A percentile compares a stretch with the other conserved stretches of the same genome.
Evolutionary conservation across 1,284 basidiomycete species (phyloP).

Genomic region (Xerocomus minutiporus): DNA sequence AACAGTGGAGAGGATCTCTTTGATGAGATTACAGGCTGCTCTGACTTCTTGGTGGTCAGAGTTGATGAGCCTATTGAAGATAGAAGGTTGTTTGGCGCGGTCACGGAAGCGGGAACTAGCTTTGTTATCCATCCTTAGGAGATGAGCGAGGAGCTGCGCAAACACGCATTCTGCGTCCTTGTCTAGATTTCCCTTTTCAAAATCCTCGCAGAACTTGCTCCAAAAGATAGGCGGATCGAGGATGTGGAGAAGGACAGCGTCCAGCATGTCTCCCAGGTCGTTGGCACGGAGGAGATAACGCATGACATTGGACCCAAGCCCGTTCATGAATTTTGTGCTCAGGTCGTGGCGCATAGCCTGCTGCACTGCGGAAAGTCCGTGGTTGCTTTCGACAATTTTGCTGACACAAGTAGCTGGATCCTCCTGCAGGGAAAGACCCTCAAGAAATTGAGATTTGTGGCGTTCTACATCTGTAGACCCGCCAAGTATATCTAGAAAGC

Average conservation of each 20-base stretch:
- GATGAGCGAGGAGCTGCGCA: slow-evolving; percentile 48
- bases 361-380: slow-evolving; percentile 42
- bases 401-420: slow-evolving; percentile 40
- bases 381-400: slow-evolving; percentile 37
- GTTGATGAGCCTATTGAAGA: slow-evolving; percentile 33
- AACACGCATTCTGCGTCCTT: slow-evolving; percentile 38
- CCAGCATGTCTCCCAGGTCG: slow-evolving; percentile 42
- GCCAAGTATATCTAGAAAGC: slow-evolving; percentile 22
- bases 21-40: slow-evolving; percentile 39
- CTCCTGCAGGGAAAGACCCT: slow-evolving; percentile 42
- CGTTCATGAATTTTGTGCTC: slow-evolving; percentile 43
- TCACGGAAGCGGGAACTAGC: slow-evolving; percentile 37
- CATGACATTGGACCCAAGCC: slow-evolving; percentile 36
- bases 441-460: slow-evolving; percentile 38
- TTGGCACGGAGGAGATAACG: slow-evolving; percentile 41
- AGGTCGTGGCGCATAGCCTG: slow-evolving; percentile 43
- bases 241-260: slow-evolving; percentile 39
- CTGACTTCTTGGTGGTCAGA: slow-evolving; percentile 36
- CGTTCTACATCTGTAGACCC: slow-evolving; percentile 20
- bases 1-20: slow-evolving; percentile 35
- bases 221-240: slow-evolving; percentile 56
- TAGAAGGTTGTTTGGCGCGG: slow-evolving; percentile 33
- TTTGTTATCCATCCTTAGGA: slow-evolving; percentile 41
- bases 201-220: slow-evolving; percentile 40
- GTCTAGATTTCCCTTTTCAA: slow-evolving; percentile 36